Percentiles rank a stretch among this genome's conserved stretches.
Evolutionary conservation across 2,329 filamentous ascomycete species (phyloP).

Genomic region (Alternaria brassicicola): DNA sequence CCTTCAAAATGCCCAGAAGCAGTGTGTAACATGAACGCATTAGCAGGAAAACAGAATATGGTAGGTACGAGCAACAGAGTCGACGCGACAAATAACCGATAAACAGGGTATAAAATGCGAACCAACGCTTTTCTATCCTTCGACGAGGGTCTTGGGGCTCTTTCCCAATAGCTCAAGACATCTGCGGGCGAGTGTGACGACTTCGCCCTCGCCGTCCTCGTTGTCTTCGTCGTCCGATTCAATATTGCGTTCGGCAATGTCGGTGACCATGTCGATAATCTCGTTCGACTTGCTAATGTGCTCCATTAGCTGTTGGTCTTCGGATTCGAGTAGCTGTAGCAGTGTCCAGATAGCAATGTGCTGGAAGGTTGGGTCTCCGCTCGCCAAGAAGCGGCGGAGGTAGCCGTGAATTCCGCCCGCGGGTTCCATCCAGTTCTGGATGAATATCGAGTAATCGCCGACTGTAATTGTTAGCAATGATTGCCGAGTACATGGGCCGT

Average conservation of each 20-base stretch:
- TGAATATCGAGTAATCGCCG: conserved; percentile 94
- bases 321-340: conserved; percentile 91
- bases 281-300: conserved; percentile 89
- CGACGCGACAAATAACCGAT: conserved; percentile 26
- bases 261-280: conserved; percentile 88
- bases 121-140: conserved; percentile 62
- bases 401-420: conserved; percentile 96
- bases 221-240: conserved; percentile 86
- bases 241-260: conserved; percentile 86
- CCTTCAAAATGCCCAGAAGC: conserved; percentile 23
- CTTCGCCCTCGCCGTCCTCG: conserved; percentile 90
- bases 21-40: conserved; percentile 31
- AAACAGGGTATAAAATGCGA: conserved; percentile 31
- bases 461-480: conserved; percentile 62
- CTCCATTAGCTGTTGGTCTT: conserved; percentile 85
- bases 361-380: conserved; percentile 95
- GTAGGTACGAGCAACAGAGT: conserved; percentile 22
- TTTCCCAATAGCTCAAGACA: conserved; percentile 87
- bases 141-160: conserved; percentile 79
- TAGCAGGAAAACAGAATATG: conserved; percentile 31
- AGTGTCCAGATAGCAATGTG: conserved; percentile 99
- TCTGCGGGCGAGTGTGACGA: conserved; percentile 86
- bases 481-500: conserved; percentile 2
- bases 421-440: conserved; percentile 90
- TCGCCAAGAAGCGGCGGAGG: conserved; percentile 87